phyloP scores from a whole-genome alignment of 2,329 filamentous ascomycete genomes.

The Bipolaris bicolor region DNA sequence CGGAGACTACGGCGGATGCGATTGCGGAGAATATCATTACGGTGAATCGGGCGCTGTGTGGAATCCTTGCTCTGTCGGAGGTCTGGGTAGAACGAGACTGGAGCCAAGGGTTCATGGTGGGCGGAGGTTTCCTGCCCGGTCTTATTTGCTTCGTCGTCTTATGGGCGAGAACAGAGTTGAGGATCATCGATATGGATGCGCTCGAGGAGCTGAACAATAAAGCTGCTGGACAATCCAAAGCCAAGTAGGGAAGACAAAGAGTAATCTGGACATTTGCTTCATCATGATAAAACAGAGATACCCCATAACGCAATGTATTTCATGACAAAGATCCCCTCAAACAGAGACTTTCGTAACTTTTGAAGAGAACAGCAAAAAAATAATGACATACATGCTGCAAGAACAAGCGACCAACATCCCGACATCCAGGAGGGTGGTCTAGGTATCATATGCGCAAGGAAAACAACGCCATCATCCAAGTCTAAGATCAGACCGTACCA shows the following conservation, averaged over 20 bases:
- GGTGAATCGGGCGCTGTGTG: constrained; percentile 64
- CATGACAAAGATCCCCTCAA: not conserved
- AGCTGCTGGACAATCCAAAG: constrained; percentile 32
- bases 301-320: not conserved
- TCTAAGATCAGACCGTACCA: not conserved
- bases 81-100: constrained; percentile 32
- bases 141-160: constrained; percentile 67
- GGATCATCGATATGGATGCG: constrained; percentile 71
- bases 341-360: not conserved
- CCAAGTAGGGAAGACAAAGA: not conserved
- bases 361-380: not conserved
- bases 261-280: not conserved
- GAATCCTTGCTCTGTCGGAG: constrained; percentile 55
- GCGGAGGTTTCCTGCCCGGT: constrained; percentile 50
- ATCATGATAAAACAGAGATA: not conserved
- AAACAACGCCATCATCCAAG: constrained; percentile 20
- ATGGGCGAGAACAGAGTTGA: constrained; percentile 69
- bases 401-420: constrained; percentile 3
- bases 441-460: constrained; percentile 12
- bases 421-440: not conserved
- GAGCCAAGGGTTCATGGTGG: constrained; percentile 38
- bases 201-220: constrained; percentile 64
- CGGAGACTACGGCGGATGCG: constrained; percentile 49
- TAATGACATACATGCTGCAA: constrained; percentile 3
- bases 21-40: constrained; percentile 65